A percentile compares a stretch with the other conserved stretches of the same genome.
These are phyloP conservation scores for Euclidium syriacum DNA, from an alignment of 345 rosid genomes.

Conservation along the genomic window DNA sequence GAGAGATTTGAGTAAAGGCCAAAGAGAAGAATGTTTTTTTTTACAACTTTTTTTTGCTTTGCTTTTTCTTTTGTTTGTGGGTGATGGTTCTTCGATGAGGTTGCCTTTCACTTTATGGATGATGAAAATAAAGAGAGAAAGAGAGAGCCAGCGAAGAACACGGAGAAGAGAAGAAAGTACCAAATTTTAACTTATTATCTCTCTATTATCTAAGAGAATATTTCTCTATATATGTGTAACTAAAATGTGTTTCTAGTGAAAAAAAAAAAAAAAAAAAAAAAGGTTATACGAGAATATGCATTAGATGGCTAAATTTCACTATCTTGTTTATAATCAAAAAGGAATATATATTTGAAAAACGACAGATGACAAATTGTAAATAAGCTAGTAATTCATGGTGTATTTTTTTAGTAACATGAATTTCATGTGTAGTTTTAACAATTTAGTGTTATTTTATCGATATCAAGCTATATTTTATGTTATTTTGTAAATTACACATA, in stretches of 20 bases:
- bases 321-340: too few species aligned
- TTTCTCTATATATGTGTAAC: not conserved
- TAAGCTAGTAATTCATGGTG: too few species aligned
- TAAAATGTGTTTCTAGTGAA: not conserved
- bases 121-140: constrained; percentile 11
- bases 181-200: constrained; percentile 11
- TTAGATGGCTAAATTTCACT: too few species aligned
- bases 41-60: constrained; percentile 16
- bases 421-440: too few species aligned
- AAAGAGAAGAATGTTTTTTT: constrained; percentile 30
- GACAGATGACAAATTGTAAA: too few species aligned
- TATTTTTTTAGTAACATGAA: too few species aligned
- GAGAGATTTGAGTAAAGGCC: constrained; percentile 23
- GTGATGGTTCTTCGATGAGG: constrained; percentile 30
- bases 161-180: constrained; percentile 29
- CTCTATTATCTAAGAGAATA: constrained; percentile 1
- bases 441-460: too few species aligned
- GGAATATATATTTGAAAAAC: not conserved
- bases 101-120: constrained; percentile 37
- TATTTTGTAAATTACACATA: too few species aligned
- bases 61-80: constrained; percentile 28
- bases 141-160: constrained; percentile 35
- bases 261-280: too few species aligned
- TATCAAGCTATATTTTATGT: too few species aligned
- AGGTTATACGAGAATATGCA: too few species aligned